Percentiles rank a stretch among this genome's conserved stretches.
These are phyloP conservation scores for Ustilago tritici DNA, from an alignment of 1,284 basidiomycete species.

Conservation along the genomic window DNA sequence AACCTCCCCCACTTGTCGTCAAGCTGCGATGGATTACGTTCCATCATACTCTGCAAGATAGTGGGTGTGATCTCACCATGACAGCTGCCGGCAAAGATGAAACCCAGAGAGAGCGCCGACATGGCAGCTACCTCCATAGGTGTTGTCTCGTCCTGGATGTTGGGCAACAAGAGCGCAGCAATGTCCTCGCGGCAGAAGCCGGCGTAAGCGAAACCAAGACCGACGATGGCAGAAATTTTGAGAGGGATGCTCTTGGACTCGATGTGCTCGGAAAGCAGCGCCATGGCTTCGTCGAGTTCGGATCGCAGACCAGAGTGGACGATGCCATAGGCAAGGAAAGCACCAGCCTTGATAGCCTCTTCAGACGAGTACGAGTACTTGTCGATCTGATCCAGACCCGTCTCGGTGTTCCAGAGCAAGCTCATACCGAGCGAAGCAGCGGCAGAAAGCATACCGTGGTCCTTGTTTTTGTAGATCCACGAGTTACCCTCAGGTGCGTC, in stretches of 20 bases:
- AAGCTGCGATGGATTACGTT: slow-evolving; percentile 64
- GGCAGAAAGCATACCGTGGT: slow-evolving; percentile 98
- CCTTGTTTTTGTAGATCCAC: slow-evolving; percentile 99
- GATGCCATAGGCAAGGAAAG: slow-evolving; percentile 93
- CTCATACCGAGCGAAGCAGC: slow-evolving; percentile 92
- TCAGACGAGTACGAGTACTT: slow-evolving; percentile 97
- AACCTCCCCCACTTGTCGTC: slow-evolving; percentile 87
- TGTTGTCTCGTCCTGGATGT: slow-evolving; percentile 66
- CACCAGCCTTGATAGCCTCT: slow-evolving; percentile 97
- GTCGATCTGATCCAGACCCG: slow-evolving; percentile 93
- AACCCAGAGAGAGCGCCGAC: slow-evolving; percentile 88
- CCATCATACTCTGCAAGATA: slow-evolving; percentile 92
- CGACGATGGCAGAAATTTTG: slow-evolving; percentile 84
- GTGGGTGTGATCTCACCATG: slow-evolving; percentile 92
- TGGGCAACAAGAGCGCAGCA: slow-evolving; percentile 61
- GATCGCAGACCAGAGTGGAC: slow-evolving; percentile 89
- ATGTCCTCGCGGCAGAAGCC: slow-evolving; percentile 92
- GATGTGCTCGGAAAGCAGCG: slow-evolving; percentile 89
- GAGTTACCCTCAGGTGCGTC: slow-evolving; percentile 94
- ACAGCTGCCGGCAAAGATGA: slow-evolving; percentile 94
- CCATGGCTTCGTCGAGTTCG: slow-evolving; percentile 92
- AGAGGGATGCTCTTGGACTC: slow-evolving; percentile 87
- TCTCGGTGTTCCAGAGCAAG: slow-evolving; percentile 95
- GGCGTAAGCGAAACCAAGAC: slow-evolving; percentile 86
- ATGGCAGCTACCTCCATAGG: slow-evolving; percentile 92